phyloP scores from a whole-genome alignment of 768 basidiomycete species.

The Amanita pallidorosea region DNA sequence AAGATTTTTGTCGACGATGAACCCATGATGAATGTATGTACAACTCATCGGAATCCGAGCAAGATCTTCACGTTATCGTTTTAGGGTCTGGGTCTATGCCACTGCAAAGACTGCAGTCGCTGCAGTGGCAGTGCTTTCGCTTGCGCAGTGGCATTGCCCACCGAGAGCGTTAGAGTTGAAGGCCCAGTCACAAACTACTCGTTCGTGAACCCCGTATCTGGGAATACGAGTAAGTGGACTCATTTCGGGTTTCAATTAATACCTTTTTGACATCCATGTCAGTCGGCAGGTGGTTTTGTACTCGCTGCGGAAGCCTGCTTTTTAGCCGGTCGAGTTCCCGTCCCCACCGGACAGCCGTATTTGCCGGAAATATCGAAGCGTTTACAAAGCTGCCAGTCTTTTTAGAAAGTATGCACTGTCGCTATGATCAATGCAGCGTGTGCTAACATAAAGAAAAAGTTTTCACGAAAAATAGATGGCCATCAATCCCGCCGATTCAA shows the following conservation, averaged over 20 bases:
- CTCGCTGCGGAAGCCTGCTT: neutral
- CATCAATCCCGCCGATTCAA: neutral
- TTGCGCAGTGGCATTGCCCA: neutral
- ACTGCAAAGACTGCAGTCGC: constrained; percentile 2
- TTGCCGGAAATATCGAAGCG: constrained; percentile 1
- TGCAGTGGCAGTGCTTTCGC: neutral
- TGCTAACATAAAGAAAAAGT: neutral
- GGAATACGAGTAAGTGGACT: neutral
- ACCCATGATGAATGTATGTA: neutral
- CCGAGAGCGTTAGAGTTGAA: neutral
- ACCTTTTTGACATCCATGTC: neutral
- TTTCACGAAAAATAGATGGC: neutral
- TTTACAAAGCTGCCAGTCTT: constrained; percentile 1
- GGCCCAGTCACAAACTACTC: neutral
- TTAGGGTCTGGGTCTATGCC: neutral
- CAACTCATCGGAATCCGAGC: no score
- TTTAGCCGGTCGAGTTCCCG: neutral
- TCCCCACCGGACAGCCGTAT: neutral
- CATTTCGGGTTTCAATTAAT: no score
- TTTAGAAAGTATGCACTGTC: neutral
- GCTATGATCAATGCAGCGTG: neutral
- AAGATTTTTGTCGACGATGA: constrained; percentile 1
- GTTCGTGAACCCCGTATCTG: neutral
- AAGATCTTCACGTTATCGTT: neutral
- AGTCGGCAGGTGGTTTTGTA: constrained; percentile 3